These are phyloP conservation scores for Blastobotrys chiropterorum DNA, from an alignment of 805 yeast genomes.

Conservation along the genomic window DNA sequence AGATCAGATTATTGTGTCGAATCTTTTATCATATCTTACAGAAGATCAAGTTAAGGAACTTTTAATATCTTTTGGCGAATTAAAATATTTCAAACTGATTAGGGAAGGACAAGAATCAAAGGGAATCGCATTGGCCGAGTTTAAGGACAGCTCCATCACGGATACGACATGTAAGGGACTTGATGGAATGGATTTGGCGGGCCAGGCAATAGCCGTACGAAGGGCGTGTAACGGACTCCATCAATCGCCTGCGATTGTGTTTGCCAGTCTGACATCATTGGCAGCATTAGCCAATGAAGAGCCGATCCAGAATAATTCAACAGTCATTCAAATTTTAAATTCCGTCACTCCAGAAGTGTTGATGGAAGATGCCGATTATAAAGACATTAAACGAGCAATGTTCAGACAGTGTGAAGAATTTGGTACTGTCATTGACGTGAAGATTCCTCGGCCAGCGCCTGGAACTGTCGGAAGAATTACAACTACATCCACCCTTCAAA, in stretches of 20 bases:
- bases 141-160: slow-evolving; percentile 22
- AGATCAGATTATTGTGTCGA: slow-evolving; percentile 41
- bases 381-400: slow-evolving; percentile 50
- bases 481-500: not conserved
- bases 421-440: slow-evolving; percentile 49
- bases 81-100: slow-evolving; percentile 39
- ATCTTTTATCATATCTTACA: slow-evolving; percentile 39
- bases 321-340: slow-evolving; percentile 61
- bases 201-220: slow-evolving; percentile 32
- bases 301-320: slow-evolving; percentile 20
- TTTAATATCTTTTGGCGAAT: slow-evolving; percentile 36
- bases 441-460: slow-evolving; percentile 55
- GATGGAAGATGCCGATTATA: slow-evolving; percentile 41
- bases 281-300: slow-evolving; percentile 22
- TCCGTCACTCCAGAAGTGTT: slow-evolving; percentile 60
- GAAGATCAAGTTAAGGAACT: slow-evolving; percentile 40
- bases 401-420: slow-evolving; percentile 40
- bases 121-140: slow-evolving; percentile 56
- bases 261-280: slow-evolving; percentile 28
- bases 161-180: slow-evolving; percentile 31
- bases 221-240: slow-evolving; percentile 32
- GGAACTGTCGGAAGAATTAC: slow-evolving; percentile 33
- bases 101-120: slow-evolving; percentile 43
- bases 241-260: slow-evolving; percentile 20
- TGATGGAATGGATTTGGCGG: slow-evolving; percentile 34